A percentile compares a stretch with the other conserved stretches of the same genome.
Conservation (phyloP, 2,329 filamentous ascomycete genomes). For the Akanthomyces lecanii region DNA sequence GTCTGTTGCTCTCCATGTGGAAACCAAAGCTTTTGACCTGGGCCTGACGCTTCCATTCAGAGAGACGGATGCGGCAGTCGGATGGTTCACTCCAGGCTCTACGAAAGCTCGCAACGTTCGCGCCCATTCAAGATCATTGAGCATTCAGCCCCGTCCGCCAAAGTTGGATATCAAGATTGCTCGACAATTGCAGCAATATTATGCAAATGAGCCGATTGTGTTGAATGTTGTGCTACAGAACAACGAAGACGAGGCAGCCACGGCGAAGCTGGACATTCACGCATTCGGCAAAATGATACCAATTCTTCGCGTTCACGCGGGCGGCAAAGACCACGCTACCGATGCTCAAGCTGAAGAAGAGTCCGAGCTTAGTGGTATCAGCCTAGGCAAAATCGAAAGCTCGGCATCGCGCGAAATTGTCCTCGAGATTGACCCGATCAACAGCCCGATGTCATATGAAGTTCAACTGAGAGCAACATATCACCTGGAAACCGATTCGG, state of each 20-base stretch:
- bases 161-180: conserved; percentile 75
- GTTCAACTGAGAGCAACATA: conserved; percentile 73
- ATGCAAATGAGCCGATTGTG: conserved; percentile 72
- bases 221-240: conserved; percentile 71
- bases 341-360: conserved; percentile 37
- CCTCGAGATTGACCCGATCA: conserved; percentile 48
- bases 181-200: conserved; percentile 66
- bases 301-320: conserved; percentile 38
- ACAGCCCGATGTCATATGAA: conserved; percentile 55
- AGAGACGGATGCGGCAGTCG: conserved; percentile 36
- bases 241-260: conserved; percentile 74
- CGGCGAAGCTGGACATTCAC: conserved; percentile 64
- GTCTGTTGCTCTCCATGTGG: conserved; percentile 59
- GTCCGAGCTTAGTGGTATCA: conserved; percentile 38
- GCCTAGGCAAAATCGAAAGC: conserved; percentile 45
- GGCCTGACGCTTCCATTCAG: conserved; percentile 58
- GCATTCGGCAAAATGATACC: conserved; percentile 58
- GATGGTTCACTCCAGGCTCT: conserved; percentile 48
- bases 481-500: conserved; percentile 70
- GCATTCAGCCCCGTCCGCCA: conserved; percentile 81
- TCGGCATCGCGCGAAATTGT: conserved; percentile 40
- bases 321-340: conserved; percentile 30
- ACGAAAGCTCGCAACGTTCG: conserved; percentile 45
- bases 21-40: conserved; percentile 62
- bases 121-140: conserved; percentile 52